phyloP scores from a whole-genome alignment of 2,329 filamentous ascomycete species.

The Xylaria sp. region DNA sequence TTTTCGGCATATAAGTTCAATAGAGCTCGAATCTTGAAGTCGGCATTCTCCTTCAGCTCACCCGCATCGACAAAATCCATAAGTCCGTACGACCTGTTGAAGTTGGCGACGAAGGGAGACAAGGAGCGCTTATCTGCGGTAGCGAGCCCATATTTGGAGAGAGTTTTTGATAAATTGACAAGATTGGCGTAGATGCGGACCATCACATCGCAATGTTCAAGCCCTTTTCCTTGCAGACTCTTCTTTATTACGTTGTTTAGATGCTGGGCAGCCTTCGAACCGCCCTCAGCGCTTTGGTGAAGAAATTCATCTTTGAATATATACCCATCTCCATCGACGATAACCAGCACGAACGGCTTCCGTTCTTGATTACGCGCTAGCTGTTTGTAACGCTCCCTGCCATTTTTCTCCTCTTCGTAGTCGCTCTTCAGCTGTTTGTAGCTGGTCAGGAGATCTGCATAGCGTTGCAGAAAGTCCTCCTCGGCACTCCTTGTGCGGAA shows the following conservation, averaged over 20 bases:
- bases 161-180: conserved; percentile 61
- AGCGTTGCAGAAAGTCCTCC: conserved; percentile 49
- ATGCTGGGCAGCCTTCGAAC: conserved; percentile 64
- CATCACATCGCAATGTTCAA: conserved; percentile 64
- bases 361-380: conserved; percentile 60
- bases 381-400: conserved; percentile 66
- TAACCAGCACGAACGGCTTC: conserved; percentile 69
- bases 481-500: conserved; percentile 48
- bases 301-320: conserved; percentile 64
- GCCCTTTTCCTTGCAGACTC: conserved; percentile 58
- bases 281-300: conserved; percentile 62
- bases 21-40: conserved; percentile 67
- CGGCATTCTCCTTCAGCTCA: conserved; percentile 68
- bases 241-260: conserved; percentile 63
- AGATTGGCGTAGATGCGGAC: conserved; percentile 68
- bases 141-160: conserved; percentile 60
- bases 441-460: conserved; percentile 59
- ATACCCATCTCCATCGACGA: conserved; percentile 72
- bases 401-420: conserved; percentile 66
- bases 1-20: conserved; percentile 65
- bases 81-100: conserved; percentile 66
- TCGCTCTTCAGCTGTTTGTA: conserved; percentile 67
- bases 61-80: conserved; percentile 72
- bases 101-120: conserved; percentile 65
- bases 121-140: conserved; percentile 67